Base-by-base conservation (phyloP, 371 early-diverging fungal species). In the Paramicrosporidium saccamoebae region DNA sequence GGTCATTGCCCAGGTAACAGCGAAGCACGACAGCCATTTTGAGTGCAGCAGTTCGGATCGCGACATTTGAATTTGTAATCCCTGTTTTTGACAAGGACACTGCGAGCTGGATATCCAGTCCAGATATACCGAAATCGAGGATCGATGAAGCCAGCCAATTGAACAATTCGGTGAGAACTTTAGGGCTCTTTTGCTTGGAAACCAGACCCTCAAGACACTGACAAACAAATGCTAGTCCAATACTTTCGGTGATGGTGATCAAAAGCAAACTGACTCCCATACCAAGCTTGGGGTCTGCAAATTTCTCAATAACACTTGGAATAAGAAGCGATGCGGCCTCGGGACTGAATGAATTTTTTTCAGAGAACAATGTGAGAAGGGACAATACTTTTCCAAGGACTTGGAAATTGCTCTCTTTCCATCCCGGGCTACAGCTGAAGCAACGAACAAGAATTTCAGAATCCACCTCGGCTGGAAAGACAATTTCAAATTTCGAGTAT, bases 331-430 rank as follows among this genome's bases (percentile, higher is more conserved):
- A 55, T 4, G 64, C 81, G 16, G 64, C 55, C 0, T 63, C 61
- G 11, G 55, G 53, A n/a, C 46, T 50, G 29, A 78, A 77, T 1
- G 55, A 46, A 5, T 58, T 40, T 7, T 36, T 31, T 19, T 60
- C 42, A 9, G 74, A 54, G 29, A 77, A 41, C 7, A 52, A 36
- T 26, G 63, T 54, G 25, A 82, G 49, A 0, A 63, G 39, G 19
- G 46, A 49, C 38, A 64, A 55, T 23, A 69, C 32, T 26, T 44
- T 60, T 20, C 23, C 18, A 7, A n/a, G 28, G 10, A 67, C 81
- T 29, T 90, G 88, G 33, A 84, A 84, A 42, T 86, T 86, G 48
- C 55, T 71, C 34, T 86, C 88, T 37, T 82, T 81, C 68, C 71
- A 81, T 1, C 79, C 84, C 0, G 82, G 81, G 19, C 67, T 68